phyloP scores from a whole-genome alignment of 2,329 filamentous ascomycete species.

The Magnaporthiopsis rhizophila region DNA sequence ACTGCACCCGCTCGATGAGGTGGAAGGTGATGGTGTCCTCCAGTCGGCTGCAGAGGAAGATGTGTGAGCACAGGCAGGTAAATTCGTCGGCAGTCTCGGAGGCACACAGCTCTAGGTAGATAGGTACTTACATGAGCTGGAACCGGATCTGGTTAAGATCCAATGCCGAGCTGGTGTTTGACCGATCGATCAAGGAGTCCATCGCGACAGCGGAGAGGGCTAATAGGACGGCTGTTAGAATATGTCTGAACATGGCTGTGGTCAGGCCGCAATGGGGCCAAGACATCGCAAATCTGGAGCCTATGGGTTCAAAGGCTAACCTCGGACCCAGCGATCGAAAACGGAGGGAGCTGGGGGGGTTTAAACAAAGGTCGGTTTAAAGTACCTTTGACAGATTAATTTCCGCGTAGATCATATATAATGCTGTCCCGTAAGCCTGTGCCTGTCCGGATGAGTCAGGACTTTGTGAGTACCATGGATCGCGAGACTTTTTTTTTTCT shows the following conservation, averaged over 20 bases:
- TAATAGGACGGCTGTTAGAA: neutral
- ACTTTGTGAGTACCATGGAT: neutral
- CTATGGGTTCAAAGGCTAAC: neutral
- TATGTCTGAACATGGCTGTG: neutral
- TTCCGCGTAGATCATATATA: neutral
- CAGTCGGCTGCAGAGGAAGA: constrained; percentile 57
- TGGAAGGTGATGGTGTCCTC: constrained; percentile 98
- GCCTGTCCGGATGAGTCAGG: neutral
- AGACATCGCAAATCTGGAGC: neutral
- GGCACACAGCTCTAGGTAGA: constrained; percentile 8
- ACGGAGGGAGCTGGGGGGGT: neutral
- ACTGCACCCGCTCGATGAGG: constrained; percentile 96
- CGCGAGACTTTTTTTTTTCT: neutral
- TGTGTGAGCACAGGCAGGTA: constrained; percentile 5
- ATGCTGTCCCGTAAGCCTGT: neutral
- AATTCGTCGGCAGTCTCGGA: neutral
- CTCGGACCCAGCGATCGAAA: neutral
- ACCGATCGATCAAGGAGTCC: constrained; percentile 86
- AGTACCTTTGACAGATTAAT: neutral
- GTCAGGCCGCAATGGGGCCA: neutral
- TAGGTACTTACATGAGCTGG: constrained; percentile 67
- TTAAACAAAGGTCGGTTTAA: neutral
- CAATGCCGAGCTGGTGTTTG: constrained; percentile 74
- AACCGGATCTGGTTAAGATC: constrained; percentile 89
- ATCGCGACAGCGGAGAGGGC: constrained; percentile 41